These are phyloP conservation scores for Vicia faba DNA, from an alignment of 306 rosid genomes.

Conservation along the genomic window DNA sequence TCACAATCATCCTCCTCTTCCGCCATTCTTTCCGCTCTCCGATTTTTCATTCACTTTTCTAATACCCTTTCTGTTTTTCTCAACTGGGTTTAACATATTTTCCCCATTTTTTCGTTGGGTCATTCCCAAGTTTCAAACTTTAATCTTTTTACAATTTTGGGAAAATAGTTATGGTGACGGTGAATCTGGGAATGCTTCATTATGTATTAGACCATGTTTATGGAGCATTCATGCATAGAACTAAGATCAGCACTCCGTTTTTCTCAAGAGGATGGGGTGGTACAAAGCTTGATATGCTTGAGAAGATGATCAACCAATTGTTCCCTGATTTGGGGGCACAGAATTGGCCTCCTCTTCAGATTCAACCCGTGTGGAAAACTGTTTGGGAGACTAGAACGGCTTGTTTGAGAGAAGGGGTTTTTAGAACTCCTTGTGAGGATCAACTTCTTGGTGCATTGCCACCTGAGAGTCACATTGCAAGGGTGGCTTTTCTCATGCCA, in stretches of 20 bases:
- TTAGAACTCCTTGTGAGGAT: conserved; percentile 86
- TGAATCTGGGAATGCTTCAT: conserved; percentile 85
- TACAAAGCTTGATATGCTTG: conserved; percentile 73
- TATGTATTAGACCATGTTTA: conserved; percentile 88
- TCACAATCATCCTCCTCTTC: not conserved
- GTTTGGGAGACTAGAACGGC: conserved; percentile 81
- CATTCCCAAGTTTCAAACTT: not conserved
- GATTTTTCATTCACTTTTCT: not conserved
- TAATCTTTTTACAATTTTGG: conserved; percentile 32
- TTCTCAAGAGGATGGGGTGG: conserved; percentile 98
- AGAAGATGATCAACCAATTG: conserved; percentile 70
- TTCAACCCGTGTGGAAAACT: conserved; percentile 79
- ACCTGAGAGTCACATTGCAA: conserved; percentile 85
- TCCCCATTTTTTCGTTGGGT: not conserved
- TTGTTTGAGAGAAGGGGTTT: conserved; percentile 79
- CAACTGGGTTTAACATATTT: not conserved
- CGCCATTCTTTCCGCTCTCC: not conserved
- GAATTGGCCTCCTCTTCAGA: conserved; percentile 70
- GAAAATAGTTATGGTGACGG: conserved; percentile 49
- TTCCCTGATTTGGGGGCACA: conserved; percentile 71
- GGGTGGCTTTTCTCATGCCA: conserved; percentile 87
- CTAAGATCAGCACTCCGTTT: conserved; percentile 77
- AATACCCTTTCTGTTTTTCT: not conserved
- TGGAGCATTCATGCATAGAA: conserved; percentile 91
- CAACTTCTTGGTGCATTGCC: conserved; percentile 82